These are phyloP conservation scores for Solanum rostratum DNA, from an alignment of 257 asterid genomes.

Conservation along the genomic window DNA sequence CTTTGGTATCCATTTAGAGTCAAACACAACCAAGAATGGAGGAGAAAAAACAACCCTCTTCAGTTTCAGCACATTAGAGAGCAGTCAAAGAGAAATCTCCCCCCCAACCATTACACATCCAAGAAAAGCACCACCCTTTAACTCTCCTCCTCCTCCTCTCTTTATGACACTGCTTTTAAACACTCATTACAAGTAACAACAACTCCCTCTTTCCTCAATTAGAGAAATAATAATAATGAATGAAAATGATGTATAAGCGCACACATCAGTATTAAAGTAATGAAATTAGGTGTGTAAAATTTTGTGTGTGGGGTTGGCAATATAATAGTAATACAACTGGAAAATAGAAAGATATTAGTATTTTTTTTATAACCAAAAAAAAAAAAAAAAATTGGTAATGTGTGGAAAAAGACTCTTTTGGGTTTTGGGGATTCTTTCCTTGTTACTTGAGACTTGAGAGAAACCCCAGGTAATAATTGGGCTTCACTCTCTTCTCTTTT, in stretches of 20 bases:
- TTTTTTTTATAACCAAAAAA: background rate
- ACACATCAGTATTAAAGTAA: constrained; percentile 7
- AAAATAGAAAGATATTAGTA: background rate
- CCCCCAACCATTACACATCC: background rate
- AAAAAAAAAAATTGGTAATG: background rate
- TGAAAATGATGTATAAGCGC: constrained; percentile 52
- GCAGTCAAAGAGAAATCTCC: constrained; percentile 8
- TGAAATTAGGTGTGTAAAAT: background rate
- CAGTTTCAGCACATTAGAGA: background rate
- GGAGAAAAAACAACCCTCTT: constrained; percentile 1
- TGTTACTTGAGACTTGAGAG: constrained; percentile 23
- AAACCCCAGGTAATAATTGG: constrained; percentile 18
- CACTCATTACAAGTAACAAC: constrained; percentile 33
- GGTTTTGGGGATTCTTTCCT: constrained; percentile 44
- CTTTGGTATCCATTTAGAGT: constrained; percentile 69
- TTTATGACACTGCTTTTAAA: constrained; percentile 12
- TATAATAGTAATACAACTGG: background rate
- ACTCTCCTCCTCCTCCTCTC: background rate
- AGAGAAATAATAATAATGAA: constrained; percentile 18
- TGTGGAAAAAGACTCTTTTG: constrained; percentile 8
- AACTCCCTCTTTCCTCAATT: constrained; percentile 20
- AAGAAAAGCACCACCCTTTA: background rate
- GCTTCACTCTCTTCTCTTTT: constrained; percentile 14
- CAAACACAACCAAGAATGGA: constrained; percentile 17
- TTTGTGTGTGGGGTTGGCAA: background rate